A percentile compares a stretch with the other conserved stretches of the same genome.
These are phyloP conservation scores for Apiospora marii DNA, from an alignment of 2,329 filamentous ascomycete genomes.

Conservation along the genomic window DNA sequence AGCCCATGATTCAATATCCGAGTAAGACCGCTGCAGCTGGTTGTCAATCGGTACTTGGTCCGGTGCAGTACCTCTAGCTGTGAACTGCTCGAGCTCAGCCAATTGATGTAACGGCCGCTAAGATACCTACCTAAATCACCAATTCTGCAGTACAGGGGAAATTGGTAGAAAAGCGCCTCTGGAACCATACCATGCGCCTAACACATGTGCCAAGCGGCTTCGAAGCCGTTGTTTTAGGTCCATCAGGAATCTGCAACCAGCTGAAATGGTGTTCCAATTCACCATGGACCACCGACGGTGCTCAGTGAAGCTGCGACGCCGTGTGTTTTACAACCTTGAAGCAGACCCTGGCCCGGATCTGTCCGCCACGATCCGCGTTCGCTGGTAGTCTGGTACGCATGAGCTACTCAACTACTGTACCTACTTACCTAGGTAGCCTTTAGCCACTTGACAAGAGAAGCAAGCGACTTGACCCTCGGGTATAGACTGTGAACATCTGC, in stretches of 20 bases:
- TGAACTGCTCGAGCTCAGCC: background rate
- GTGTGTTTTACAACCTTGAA: background rate
- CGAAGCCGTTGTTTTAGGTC: background rate
- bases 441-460: conserved; percentile 5
- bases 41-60: background rate
- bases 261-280: background rate
- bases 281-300: background rate
- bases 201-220: background rate
- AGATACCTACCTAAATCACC: background rate
- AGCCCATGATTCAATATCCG: background rate
- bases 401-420: background rate
- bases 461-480: conserved; percentile 3
- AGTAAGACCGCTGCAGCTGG: too few relatives aligned
- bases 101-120: conserved; percentile 2
- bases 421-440: background rate
- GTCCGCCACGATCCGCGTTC: conserved; percentile 9
- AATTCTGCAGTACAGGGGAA: background rate
- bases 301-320: conserved; percentile 8
- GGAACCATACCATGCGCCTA: background rate
- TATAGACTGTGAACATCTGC: background rate
- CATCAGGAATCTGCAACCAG: conserved; percentile 3
- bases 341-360: conserved; percentile 18
- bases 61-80: background rate
- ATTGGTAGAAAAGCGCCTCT: background rate
- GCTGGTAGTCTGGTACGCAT: conserved; percentile 4